These are phyloP conservation scores for Colletotrichum sp. DNA, from an alignment of 2,329 filamentous ascomycete genomes.

Conservation along the genomic window DNA sequence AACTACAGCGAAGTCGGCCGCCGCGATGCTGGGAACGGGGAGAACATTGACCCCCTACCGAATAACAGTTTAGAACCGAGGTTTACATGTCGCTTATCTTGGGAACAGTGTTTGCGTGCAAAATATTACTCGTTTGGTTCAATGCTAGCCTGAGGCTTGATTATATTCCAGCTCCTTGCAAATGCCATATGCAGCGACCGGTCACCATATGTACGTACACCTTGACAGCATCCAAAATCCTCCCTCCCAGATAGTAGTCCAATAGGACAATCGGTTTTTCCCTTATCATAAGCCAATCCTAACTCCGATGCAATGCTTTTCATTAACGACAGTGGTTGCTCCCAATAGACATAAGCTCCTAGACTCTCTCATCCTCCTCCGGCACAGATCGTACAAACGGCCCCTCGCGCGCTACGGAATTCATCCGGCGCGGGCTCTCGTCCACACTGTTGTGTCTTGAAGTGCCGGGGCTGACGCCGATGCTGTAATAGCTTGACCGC, in stretches of 20 bases:
- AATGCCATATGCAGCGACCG: not conserved
- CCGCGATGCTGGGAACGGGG: not conserved
- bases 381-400: conserved; percentile 1
- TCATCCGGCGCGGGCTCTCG: conserved; percentile 18
- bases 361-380: conserved; percentile 7
- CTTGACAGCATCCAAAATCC: not conserved
- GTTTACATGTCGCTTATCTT: not conserved
- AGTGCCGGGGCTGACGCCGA: conserved; percentile 46
- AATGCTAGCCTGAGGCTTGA: not conserved
- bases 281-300: not conserved
- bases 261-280: not conserved
- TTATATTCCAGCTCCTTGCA: not conserved
- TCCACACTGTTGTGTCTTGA: conserved; percentile 41
- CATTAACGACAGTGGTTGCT: not conserved
- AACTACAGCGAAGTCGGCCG: not conserved
- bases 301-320: conserved; percentile 3
- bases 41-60: not conserved
- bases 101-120: not conserved
- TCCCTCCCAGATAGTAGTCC: not conserved
- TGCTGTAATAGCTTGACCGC: conserved; percentile 12
- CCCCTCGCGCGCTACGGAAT: not conserved
- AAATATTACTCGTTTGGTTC: not conserved
- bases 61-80: not conserved
- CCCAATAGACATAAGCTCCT: not conserved
- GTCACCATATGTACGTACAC: not conserved